These are phyloP conservation scores for Geoglossum cookeanum DNA, from an alignment of 2,329 filamentous ascomycete species.

Conservation along the genomic window DNA sequence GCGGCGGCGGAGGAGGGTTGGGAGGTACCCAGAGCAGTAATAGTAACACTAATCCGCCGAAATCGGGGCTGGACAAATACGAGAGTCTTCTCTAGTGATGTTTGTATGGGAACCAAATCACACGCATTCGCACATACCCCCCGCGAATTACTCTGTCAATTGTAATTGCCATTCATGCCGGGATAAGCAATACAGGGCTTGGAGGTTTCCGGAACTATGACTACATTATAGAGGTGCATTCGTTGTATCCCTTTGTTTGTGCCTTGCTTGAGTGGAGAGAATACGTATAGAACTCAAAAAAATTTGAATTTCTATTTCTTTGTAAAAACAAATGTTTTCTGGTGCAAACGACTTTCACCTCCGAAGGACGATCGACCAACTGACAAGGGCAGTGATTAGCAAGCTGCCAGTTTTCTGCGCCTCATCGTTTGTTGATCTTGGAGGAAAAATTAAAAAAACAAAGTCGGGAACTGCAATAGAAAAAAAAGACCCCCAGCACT, in stretches of 20 bases:
- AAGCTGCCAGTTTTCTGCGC: too few species aligned
- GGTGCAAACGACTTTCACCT: too few species aligned
- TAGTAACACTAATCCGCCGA: constrained; percentile 16
- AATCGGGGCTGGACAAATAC: constrained; percentile 45
- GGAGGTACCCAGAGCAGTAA: constrained; percentile 11
- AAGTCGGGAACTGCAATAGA: too few species aligned
- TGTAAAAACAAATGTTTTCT: too few species aligned
- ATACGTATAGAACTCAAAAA: not conserved
- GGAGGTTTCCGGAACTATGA: not conserved
- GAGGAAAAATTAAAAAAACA: too few species aligned
- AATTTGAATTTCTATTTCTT: not conserved
- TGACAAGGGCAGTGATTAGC: too few species aligned
- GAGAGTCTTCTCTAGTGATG: constrained; percentile 37
- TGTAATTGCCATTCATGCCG: not conserved
- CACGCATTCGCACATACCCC: too few species aligned
- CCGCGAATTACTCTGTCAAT: not conserved
- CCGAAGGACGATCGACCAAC: too few species aligned
- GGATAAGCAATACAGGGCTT: not conserved
- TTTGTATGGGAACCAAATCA: not conserved
- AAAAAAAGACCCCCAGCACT: too few species aligned
- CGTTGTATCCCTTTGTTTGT: not conserved
- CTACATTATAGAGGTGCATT: not conserved
- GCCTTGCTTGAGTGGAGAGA: not conserved
- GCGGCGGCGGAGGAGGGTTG: constrained; percentile 12
- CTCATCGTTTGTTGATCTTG: too few species aligned